Evolutionary conservation across 192 early-diverging fungal genomes (phyloP).

Genomic region (Coemansia sp.): DNA sequence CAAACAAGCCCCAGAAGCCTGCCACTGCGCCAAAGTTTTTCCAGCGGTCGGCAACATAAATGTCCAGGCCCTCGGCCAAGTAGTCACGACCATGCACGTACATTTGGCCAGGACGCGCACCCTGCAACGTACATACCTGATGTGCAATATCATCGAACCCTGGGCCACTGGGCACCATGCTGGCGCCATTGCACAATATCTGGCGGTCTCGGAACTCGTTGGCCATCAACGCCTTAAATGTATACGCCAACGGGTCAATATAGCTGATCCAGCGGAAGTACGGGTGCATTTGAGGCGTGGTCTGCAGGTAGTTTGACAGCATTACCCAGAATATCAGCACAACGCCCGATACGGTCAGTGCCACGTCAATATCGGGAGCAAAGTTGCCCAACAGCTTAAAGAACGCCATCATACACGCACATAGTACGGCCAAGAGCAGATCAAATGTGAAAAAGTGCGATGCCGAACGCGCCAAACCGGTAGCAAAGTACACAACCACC

Average conservation of each 20-base stretch:
- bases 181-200: constrained; percentile 23
- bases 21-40: constrained; percentile 60
- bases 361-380: constrained; percentile 57
- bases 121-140: constrained; percentile 66
- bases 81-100: constrained; percentile 64
- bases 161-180: constrained; percentile 55
- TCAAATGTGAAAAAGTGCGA: constrained; percentile 60
- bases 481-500: constrained; percentile 61
- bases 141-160: constrained; percentile 49
- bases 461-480: constrained; percentile 51
- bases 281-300: constrained; percentile 54
- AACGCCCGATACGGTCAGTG: constrained; percentile 60
- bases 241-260: constrained; percentile 71
- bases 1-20: constrained; percentile 44
- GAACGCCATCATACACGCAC: constrained; percentile 52
- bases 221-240: constrained; percentile 60
- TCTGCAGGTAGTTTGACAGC: constrained; percentile 60
- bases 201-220: constrained; percentile 56
- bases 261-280: constrained; percentile 68
- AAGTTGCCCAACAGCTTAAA: constrained; percentile 60
- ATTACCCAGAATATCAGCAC: constrained; percentile 59
- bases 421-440: constrained; percentile 53
- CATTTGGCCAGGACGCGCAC: constrained; percentile 54
- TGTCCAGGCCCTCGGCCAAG: constrained; percentile 55
- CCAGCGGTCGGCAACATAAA: constrained; percentile 60